Base-by-base conservation (phyloP, 768 basidiomycete species). In the Chiua virens region DNA sequence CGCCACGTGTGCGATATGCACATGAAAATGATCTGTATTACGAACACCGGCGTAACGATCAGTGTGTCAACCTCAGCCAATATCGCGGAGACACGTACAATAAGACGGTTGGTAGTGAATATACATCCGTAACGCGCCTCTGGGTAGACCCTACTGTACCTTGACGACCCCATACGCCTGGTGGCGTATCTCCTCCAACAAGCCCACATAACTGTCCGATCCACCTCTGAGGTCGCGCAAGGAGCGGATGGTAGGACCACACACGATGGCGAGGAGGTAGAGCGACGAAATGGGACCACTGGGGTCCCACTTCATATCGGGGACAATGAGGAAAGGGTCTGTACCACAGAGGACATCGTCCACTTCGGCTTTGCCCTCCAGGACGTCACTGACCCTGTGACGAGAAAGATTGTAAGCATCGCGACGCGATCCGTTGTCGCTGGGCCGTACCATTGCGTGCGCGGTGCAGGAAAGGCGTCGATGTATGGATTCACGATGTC, bases 261-360 rank as follows among this genome's bases (percentile, higher is more conserved):
- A 79, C 0, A 78, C 80, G 50, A 99, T 79, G 1, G 88, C 92
- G 35, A 93, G 74, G 51, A 98, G 84, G 67, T 99, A 98, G 46
- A 99, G 75, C 2, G 90, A 80, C 0, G 81, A 70, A 28, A 66
- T 49, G 0, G 68, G 66, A n/a, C 89, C 57, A 0, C 83, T 89
- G 21, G 84, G 77, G 65, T 98, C 93, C 96, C 96, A 98, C 73
- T 98, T 98, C 83, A 97, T 88, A 70, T 99, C 96, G 0, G 96
- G 96, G 0, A 97, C 71, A 49, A 99, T 84, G 35, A 96, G 57
- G 61, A 89, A 97, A 6, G 78, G 75, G 0, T 79, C 67, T 13
- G 76, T 78, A 2, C 85, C 78, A 61, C 77, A 85, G 18, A 97
- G 70, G 21, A 98, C 68, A 39, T 86, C 83, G 15, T 86, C 79